Evolutionary conservation across 1,139 yeast species (phyloP).

Genomic region (Magnusiomyces sp.): DNA sequence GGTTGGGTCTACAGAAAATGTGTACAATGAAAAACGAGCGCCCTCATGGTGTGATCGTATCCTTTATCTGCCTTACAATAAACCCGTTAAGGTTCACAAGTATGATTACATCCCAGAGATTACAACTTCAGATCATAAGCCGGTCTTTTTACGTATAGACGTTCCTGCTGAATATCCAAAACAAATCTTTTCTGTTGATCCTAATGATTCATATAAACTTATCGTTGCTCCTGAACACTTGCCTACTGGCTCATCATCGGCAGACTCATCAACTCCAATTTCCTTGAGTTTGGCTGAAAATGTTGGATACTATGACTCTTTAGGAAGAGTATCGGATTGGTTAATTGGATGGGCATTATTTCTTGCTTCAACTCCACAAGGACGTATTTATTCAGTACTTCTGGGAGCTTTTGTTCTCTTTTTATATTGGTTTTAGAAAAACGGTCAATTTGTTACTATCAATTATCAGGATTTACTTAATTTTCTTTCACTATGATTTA

Average conservation of each 20-base stretch:
- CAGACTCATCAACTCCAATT: constrained; percentile 4
- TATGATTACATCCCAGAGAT: constrained; percentile 43
- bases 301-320: constrained; percentile 6
- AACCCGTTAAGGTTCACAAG: constrained; percentile 20
- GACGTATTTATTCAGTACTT: constrained; percentile 10
- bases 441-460: too few relatives aligned
- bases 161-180: constrained; percentile 42
- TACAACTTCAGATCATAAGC: constrained; percentile 38
- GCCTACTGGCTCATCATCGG: constrained; percentile 6
- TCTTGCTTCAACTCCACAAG: constrained; percentile 17
- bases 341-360: constrained; percentile 22
- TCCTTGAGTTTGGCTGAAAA: constrained; percentile 14
- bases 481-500: too few relatives aligned
- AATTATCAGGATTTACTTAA: too few relatives aligned
- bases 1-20: constrained; percentile 33
- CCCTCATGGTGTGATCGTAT: constrained; percentile 93
- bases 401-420: too few relatives aligned
- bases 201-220: constrained; percentile 5
- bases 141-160: constrained; percentile 39
- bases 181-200: constrained; percentile 6
- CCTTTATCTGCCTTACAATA: constrained; percentile 44
- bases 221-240: constrained; percentile 14
- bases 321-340: constrained; percentile 18
- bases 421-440: too few relatives aligned
- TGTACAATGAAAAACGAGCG: constrained; percentile 49